A percentile compares a stretch with the other conserved stretches of the same genome.
Conservation (phyloP, 1,284 basidiomycete species). For the Cutaneotrichosporon arboriforme region DNA sequence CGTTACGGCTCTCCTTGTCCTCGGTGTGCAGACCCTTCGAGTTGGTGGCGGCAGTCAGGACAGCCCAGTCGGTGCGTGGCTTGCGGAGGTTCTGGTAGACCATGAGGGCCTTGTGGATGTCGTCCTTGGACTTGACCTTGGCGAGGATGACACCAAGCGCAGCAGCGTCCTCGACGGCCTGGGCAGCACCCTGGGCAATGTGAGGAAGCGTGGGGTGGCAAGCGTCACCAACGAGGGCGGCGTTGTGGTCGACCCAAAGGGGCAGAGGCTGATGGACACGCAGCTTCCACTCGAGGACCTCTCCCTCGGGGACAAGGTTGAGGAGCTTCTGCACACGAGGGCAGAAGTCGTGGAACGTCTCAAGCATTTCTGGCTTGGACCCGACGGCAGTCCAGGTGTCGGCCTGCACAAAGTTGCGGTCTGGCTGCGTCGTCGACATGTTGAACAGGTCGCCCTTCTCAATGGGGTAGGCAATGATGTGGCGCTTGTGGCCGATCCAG, state of each 20-base stretch:
- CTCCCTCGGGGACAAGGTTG: conserved; percentile 38
- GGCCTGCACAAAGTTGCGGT: conserved; percentile 38
- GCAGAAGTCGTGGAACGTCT: conserved; percentile 43
- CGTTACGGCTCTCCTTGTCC: conserved; percentile 29
- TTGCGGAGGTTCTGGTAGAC: conserved; percentile 46
- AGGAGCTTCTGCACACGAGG: conserved; percentile 46
- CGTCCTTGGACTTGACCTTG: conserved; percentile 34
- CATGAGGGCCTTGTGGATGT: conserved; percentile 38
- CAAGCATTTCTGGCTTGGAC: conserved; percentile 39
- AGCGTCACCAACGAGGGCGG: conserved; percentile 36
- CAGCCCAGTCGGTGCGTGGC: conserved; percentile 44
- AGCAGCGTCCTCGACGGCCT: conserved; percentile 46
- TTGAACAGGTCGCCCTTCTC: conserved; percentile 40
- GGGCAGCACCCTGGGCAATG: conserved; percentile 45
- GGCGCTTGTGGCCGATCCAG: conserved; percentile 46
- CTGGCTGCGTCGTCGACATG: conserved; percentile 46
- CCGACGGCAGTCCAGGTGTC: conserved; percentile 45
- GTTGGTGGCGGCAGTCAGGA: conserved; percentile 40
- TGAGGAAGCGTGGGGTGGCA: conserved; percentile 44
- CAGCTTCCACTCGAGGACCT: conserved; percentile 47
- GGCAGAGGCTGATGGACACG: conserved; percentile 41
- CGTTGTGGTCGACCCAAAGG: conserved; percentile 40
- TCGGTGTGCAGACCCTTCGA: conserved; percentile 42
- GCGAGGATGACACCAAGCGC: conserved; percentile 42
- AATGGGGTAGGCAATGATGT: conserved; percentile 48